Evolutionary conservation across 1,139 yeast genomes (phyloP), one percentile per base, ranked within the genome.

Genomic region (Geotrichum cucujoidarum): DNA sequence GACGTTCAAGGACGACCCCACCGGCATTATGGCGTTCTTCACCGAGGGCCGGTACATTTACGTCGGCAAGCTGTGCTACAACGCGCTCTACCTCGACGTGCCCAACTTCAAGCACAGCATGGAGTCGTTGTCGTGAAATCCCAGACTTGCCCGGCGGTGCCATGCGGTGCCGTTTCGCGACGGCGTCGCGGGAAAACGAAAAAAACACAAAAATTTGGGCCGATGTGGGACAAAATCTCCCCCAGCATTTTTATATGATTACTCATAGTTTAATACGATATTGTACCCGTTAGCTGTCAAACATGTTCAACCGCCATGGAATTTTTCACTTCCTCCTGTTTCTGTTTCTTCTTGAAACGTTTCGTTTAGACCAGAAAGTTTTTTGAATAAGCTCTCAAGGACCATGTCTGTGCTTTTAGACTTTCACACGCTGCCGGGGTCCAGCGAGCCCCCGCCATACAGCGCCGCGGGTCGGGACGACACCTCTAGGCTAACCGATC

Each of bases 381-480:
- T n/a, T n/a, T n/a, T n/a, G n/a, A n/a, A n/a, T n/a, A n/a, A n/a
- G n/a, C n/a, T n/a, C n/a, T n/a, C n/a, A n/a, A n/a, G n/a, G 20
- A 7, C 4, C 27, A 39, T 39, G 43, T 39, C 43, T 13, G 8
- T 40, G 14, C 27, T 45, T 4, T 30, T 45, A 21, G 48, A 45
- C 17, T 40, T 38, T 17, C 40, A 45, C 14, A 24, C 27, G 10
- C 27, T 24, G 8, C 27, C 27, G 8, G 24, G 37, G 32, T 33
- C 44, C 4, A 18, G 35, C 16, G 33, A 24, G 24, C 48, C 48
- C 10, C 48, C 48, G 2, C 48, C 48, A 18, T 45, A 45, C 24
- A 41, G 45, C 1, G 39, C 32, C 6, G 5, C 44, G 11, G n/a
- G n/a, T 13, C 27, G 27, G 10, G 24, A n/a, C 27, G 41, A 22